phyloP scores from a whole-genome alignment of 371 early-diverging fungal genomes.

The Mortierella sp. region DNA sequence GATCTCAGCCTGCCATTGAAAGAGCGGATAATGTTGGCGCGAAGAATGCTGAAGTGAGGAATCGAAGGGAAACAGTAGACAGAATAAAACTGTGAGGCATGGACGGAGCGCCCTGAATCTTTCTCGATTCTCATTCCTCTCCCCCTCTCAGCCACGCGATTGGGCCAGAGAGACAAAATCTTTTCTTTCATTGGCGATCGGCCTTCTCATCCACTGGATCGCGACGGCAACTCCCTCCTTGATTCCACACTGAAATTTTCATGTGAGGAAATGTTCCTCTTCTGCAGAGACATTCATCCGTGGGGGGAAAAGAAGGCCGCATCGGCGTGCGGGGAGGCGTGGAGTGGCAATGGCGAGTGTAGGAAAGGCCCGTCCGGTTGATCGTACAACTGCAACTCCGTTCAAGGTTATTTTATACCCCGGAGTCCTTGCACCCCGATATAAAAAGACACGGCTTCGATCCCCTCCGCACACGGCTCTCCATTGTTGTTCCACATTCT shows the following conservation, averaged over 20 bases:
- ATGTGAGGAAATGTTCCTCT: neutral
- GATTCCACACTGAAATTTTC: slow-evolving; percentile 1
- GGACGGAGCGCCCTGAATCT: no score
- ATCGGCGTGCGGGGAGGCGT: neutral
- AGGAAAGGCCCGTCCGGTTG: no score
- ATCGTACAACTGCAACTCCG: neutral
- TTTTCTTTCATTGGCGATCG: neutral
- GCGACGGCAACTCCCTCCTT: neutral
- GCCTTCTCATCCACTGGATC: slow-evolving; percentile 27
- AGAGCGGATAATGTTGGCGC: no score
- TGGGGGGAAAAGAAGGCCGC: neutral
- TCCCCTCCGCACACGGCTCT: neutral
- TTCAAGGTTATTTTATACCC: neutral
- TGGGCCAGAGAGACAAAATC: no score
- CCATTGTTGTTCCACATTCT: neutral
- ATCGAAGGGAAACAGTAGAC: no score
- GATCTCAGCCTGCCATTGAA: no score
- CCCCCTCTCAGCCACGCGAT: no score
- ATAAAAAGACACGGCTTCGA: neutral
- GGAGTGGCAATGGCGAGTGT: neutral
- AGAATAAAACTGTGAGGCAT: no score
- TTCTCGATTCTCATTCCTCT: no score
- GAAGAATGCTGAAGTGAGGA: no score
- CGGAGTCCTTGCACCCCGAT: neutral
- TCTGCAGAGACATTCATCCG: neutral